These are phyloP conservation scores for Piper betle DNA, from an alignment of 164 flowering plant species.

Conservation along the genomic window DNA sequence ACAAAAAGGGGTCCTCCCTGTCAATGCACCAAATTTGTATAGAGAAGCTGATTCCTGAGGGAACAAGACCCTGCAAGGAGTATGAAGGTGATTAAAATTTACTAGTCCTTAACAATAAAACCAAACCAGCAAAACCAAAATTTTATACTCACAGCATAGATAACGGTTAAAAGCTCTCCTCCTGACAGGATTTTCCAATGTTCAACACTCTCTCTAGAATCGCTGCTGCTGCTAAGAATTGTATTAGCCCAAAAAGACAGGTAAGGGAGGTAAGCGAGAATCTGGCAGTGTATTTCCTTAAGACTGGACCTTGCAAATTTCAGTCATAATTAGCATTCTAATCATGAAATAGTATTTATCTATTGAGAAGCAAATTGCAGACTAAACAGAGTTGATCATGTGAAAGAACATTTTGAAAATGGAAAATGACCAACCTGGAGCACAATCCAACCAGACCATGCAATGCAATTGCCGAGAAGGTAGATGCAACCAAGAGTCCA, in stretches of 20 bases:
- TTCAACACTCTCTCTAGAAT: slow-evolving; percentile 34
- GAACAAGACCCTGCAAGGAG: slow-evolving; percentile 46
- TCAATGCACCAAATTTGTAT: slow-evolving; percentile 82
- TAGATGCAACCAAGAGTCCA: slow-evolving; percentile 66
- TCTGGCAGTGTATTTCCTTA: slow-evolving; percentile 74
- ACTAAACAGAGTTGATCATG: too few relatives aligned
- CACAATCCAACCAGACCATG: slow-evolving; percentile 86
- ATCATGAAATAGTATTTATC: too few relatives aligned
- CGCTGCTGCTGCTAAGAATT: slow-evolving; percentile 49
- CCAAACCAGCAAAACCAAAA: too few relatives aligned
- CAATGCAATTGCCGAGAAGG: slow-evolving; percentile 60
- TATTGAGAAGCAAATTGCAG: too few relatives aligned
- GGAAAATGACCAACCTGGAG: slow-evolving; percentile 35
- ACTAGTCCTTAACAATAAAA: too few relatives aligned
- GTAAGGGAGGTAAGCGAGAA: slow-evolving; percentile 67
- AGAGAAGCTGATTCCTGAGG: slow-evolving; percentile 55
- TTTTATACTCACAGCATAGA: slow-evolving; percentile 43
- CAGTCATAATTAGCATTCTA: too few relatives aligned
- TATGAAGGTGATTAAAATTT: neutral
- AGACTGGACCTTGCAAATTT: slow-evolving; percentile 48
- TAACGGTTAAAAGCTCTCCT: slow-evolving; percentile 50
- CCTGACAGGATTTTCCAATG: slow-evolving; percentile 53
- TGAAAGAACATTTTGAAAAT: neutral
- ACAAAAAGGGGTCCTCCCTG: slow-evolving; percentile 63
- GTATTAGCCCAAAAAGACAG: slow-evolving; percentile 68